Base-by-base conservation (phyloP, 2,329 filamentous ascomycete genomes). In the Penicillium sp. region DNA sequence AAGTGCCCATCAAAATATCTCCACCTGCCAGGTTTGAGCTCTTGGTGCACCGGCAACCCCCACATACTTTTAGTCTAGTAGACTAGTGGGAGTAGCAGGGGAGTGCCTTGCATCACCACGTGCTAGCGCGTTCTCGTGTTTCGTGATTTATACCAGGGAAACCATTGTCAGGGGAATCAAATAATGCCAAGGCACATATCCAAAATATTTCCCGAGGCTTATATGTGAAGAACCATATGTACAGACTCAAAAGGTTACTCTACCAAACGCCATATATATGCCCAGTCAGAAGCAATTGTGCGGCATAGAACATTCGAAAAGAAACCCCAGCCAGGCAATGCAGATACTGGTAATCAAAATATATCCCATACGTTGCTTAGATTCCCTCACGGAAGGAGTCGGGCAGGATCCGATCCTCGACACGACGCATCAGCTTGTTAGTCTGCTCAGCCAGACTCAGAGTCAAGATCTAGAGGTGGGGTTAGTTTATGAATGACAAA, bases 391-490 rank as follows among this genome's bases (percentile, higher is more conserved):
- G 78, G 34, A 78, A 53, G 6, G 75, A 75, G 21, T 78, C 73
- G 11, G 81, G 76, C 23, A 84, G 68, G 57, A 87, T 72, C 23
- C 79, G 76, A 61, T 82, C 78, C 76, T 99, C 94, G 34, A 96
- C 76, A 73, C 85, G 89, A 63, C 89, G 84, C 79, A 99, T 87
- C 52, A 95, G 76, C 81, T 96, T 97, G 77, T 95, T 97, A 10
- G 94, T 97, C 79, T 99, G 94, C 78, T 99, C 94, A 3, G 94
- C 94, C 70, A 99, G 81, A 62, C 87, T 94, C 65, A 99, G 83
- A 0, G 93, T 99, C 65, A 97, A 78, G 72, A 97, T 92, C 83
- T 85, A 59, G 19, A 41, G 21, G 21, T 23, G 5, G 8, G 5
- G 48, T 75, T 59, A 75, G 69, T 53, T 51, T 33, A 19, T 51